These are phyloP conservation scores for Hansenula lynferdii DNA, from an alignment of 1,139 yeast species.

Conservation along the genomic window DNA sequence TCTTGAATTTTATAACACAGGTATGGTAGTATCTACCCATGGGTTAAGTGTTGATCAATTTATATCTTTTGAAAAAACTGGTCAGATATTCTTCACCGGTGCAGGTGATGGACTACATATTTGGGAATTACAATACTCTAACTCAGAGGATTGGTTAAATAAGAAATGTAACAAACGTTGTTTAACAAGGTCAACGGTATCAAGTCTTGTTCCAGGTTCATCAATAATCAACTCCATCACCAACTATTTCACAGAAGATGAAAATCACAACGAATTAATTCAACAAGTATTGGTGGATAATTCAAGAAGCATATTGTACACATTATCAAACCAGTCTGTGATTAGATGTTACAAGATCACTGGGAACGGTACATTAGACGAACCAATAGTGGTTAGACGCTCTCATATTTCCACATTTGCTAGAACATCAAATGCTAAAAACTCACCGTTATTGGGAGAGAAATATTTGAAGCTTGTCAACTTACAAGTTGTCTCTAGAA, in stretches of 20 bases:
- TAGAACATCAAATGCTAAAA: slow-evolving; percentile 46
- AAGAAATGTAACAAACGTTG: slow-evolving; percentile 82
- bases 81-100: slow-evolving; percentile 82
- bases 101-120: slow-evolving; percentile 70
- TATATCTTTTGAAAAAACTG: slow-evolving; percentile 53
- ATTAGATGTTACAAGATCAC: slow-evolving; percentile 69
- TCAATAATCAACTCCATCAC: slow-evolving; percentile 33
- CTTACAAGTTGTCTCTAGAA: slow-evolving; percentile 55
- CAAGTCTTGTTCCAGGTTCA: slow-evolving; percentile 50
- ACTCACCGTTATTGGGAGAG: slow-evolving; percentile 31
- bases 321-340: slow-evolving; percentile 79
- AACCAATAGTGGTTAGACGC: slow-evolving; percentile 31
- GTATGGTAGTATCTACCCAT: slow-evolving; percentile 71
- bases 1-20: slow-evolving; percentile 76
- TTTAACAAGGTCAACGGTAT: slow-evolving; percentile 62
- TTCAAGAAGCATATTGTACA: slow-evolving; percentile 70
- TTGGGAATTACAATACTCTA: slow-evolving; percentile 88
- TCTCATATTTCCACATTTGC: slow-evolving; percentile 45
- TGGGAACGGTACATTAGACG: slow-evolving; percentile 31
- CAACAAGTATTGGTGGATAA: slow-evolving; percentile 69
- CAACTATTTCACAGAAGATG: slow-evolving; percentile 24
- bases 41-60: slow-evolving; percentile 73
- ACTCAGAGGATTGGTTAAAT: slow-evolving; percentile 82
- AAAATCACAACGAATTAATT: slow-evolving; percentile 30
- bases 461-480: slow-evolving; percentile 48